phyloP scores from a whole-genome alignment of 1,284 basidiomycete genomes.

The Farysia itapuensis region DNA sequence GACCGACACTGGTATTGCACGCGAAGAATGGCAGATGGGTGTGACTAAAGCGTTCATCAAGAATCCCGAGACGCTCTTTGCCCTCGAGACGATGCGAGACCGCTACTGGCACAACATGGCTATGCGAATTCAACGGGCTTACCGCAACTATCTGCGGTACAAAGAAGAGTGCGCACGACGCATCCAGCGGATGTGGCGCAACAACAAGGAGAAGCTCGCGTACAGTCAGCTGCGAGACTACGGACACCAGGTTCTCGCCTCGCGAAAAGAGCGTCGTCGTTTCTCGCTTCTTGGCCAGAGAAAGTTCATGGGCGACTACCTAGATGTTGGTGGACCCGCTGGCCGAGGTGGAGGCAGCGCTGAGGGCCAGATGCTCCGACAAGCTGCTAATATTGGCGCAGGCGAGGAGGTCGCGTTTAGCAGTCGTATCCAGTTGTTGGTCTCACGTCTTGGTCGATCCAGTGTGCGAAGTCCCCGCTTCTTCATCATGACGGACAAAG shows the following conservation, averaged over 20 bases:
- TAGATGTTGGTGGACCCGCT: conserved; percentile 74
- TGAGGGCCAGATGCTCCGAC: conserved; percentile 76
- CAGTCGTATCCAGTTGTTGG: conserved; percentile 77
- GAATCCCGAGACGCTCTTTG: conserved; percentile 98
- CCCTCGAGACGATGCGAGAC: conserved; percentile 96
- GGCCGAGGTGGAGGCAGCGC: conserved; percentile 66
- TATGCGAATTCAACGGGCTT: conserved; percentile 90
- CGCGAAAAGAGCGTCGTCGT: conserved; percentile 88
- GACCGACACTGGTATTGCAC: conserved; percentile 89
- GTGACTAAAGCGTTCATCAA: conserved; percentile 99
- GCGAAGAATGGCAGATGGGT: conserved; percentile 99
- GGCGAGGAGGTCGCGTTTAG: conserved; percentile 69
- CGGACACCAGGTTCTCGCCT: conserved; percentile 86
- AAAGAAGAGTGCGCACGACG: conserved; percentile 91
- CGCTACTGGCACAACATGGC: conserved; percentile 99
- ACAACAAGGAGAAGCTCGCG: conserved; percentile 88
- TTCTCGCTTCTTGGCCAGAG: conserved; percentile 93
- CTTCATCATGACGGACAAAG: conserved; percentile 84
- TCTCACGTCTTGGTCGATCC: conserved; percentile 83
- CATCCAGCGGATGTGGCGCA: conserved; percentile 98
- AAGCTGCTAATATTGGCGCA: conserved; percentile 69
- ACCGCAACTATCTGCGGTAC: conserved; percentile 91
- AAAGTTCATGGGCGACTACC: conserved; percentile 94
- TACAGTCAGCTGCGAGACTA: conserved; percentile 89
- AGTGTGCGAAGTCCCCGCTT: conserved; percentile 91